A percentile compares a stretch with the other conserved stretches of the same genome.
Evolutionary conservation across 2,329 filamentous ascomycete species (phyloP).

Genomic region (Catunica adiposa): DNA sequence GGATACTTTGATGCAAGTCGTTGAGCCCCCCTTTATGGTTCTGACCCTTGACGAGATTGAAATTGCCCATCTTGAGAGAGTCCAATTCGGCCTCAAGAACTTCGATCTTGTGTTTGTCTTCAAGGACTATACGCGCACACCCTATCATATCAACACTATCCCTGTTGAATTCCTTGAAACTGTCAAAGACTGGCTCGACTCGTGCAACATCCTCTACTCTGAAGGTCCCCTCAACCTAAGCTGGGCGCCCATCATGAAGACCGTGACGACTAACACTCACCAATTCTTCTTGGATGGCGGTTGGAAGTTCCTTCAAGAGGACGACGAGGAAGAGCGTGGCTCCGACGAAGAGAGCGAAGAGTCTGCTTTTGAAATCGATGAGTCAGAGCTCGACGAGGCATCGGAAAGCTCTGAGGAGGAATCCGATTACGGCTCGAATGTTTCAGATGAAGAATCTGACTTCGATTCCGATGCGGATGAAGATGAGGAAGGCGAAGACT

Average conservation of each 20-base stretch:
- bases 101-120: conserved; percentile 98
- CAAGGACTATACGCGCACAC: conserved; percentile 85
- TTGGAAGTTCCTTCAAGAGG: conserved; percentile 80
- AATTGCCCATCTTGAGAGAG: conserved; percentile 86
- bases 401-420: conserved; percentile 66
- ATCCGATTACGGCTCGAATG: conserved; percentile 85
- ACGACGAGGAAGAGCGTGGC: conserved; percentile 69
- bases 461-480: conserved; percentile 45
- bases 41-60: conserved; percentile 92
- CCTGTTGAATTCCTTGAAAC: conserved; percentile 87
- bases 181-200: conserved; percentile 96
- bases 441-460: conserved; percentile 60
- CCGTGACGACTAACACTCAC: conserved; percentile 82
- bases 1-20: conserved; percentile 90
- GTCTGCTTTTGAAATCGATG: conserved; percentile 78
- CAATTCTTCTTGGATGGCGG: conserved; percentile 90
- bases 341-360: conserved; percentile 65
- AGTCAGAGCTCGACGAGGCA: conserved; percentile 69
- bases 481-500: conserved; percentile 70
- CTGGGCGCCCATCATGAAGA: conserved; percentile 99
- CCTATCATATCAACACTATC: conserved; percentile 93
- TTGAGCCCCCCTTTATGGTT: conserved; percentile 92
- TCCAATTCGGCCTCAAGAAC: conserved; percentile 93
- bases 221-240: conserved; percentile 96
- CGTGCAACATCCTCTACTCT: conserved; percentile 80